Percentiles rank a stretch among this genome's conserved stretches.
These are phyloP conservation scores for Syzygium grande DNA, from an alignment of 345 rosid genomes.

Conservation along the genomic window DNA sequence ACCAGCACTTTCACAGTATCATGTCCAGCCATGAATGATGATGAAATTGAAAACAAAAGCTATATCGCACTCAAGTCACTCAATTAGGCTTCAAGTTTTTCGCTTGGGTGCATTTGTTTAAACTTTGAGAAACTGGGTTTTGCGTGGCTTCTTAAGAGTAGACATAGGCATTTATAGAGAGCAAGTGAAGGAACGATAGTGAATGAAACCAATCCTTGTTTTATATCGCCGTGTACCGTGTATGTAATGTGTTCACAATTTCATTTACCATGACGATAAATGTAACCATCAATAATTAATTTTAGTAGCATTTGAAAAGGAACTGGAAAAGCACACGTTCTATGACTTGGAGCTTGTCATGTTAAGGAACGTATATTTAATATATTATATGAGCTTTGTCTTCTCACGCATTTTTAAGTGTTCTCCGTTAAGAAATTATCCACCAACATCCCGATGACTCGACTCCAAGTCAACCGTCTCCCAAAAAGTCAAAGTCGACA, in stretches of 20 bases:
- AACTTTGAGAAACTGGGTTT: background rate
- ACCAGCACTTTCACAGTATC: background rate
- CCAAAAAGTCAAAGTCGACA: background rate
- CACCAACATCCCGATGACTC: background rate
- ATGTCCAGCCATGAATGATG: background rate
- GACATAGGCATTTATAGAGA: background rate
- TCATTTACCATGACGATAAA: background rate
- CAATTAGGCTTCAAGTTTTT: background rate
- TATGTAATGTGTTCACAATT: background rate
- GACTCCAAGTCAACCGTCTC: background rate
- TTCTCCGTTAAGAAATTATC: background rate
- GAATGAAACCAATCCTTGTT: background rate
- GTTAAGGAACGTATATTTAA: background rate
- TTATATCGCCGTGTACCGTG: background rate
- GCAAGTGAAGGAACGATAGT: background rate
- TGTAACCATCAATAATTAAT: background rate
- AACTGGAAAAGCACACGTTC: background rate
- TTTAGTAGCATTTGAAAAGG: background rate
- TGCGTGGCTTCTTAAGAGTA: background rate
- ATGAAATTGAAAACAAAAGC: background rate
- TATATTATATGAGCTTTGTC: background rate
- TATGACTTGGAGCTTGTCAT: background rate
- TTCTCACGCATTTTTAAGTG: background rate
- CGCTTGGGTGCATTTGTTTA: background rate
- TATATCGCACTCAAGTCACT: background rate